These are phyloP conservation scores for Thraustotheca clavata DNA, from an alignment of 352 stramenopile genomes.

Conservation along the genomic window DNA sequence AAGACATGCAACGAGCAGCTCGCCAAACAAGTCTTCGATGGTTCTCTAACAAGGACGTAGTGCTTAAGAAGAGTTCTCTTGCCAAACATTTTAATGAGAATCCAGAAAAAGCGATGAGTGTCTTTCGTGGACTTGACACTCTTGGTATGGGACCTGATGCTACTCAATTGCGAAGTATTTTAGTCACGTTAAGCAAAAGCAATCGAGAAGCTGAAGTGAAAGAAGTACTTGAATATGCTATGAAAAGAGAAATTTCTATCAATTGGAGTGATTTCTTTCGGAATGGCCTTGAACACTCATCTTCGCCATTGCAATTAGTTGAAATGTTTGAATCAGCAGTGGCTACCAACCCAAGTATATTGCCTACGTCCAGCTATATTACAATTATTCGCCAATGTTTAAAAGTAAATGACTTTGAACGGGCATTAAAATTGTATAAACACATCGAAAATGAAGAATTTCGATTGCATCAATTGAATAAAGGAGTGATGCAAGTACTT, in stretches of 20 bases:
- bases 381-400: neutral
- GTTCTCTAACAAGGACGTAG: neutral
- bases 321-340: neutral
- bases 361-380: slow-evolving; percentile 3
- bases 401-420: neutral
- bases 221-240: neutral
- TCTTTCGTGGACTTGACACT: slow-evolving; percentile 1
- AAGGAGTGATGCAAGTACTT: neutral
- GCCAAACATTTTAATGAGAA: slow-evolving; percentile 5
- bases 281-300: neutral
- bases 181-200: neutral
- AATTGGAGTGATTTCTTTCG: slow-evolving; percentile 8
- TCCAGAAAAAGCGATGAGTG: neutral
- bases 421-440: neutral
- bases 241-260: neutral
- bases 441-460: neutral
- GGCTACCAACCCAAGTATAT: neutral
- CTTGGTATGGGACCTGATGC: neutral
- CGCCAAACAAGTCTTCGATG: neutral
- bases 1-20: neutral
- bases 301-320: neutral
- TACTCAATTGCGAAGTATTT: neutral
- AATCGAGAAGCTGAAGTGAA: neutral
- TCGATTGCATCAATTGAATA: neutral
- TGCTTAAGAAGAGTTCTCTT: neutral